Conservation (phyloP, 768 basidiomycete species). For the Terana coerulea region DNA sequence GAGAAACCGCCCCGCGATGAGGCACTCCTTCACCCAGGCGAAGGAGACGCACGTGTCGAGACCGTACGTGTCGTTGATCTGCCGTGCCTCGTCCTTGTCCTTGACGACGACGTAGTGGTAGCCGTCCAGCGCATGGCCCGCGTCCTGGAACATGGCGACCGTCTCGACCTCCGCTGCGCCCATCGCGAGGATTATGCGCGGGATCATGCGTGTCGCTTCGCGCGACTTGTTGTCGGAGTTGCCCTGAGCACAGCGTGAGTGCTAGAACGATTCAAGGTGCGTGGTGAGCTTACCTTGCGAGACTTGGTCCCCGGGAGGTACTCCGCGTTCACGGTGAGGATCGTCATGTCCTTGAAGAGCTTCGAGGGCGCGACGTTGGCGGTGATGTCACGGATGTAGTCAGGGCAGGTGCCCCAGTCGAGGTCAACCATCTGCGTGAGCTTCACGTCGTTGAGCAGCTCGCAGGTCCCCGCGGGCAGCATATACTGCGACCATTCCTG, state of each 20-base stretch:
- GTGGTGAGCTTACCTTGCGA: background rate
- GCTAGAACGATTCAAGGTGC: background rate
- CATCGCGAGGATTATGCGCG: conserved; percentile 72
- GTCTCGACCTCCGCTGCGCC: conserved; percentile 72
- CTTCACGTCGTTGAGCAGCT: conserved; percentile 35
- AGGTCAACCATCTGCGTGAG: conserved; percentile 46
- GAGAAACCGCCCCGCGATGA: conserved; percentile 57
- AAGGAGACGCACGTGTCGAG: conserved; percentile 44
- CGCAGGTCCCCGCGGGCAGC: conserved; percentile 46
- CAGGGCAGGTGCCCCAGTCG: conserved; percentile 44
- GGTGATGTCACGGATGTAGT: conserved; percentile 60
- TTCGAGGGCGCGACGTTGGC: conserved; percentile 53
- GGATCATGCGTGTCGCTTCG: conserved; percentile 40
- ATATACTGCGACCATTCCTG: conserved; percentile 63
- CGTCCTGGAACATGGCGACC: conserved; percentile 43
- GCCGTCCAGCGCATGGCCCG: conserved; percentile 27
- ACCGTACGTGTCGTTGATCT: conserved; percentile 19
- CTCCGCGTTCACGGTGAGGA: conserved; percentile 59
- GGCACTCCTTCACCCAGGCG: conserved; percentile 75
- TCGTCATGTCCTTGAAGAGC: conserved; percentile 47
- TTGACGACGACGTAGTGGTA: conserved; percentile 68
- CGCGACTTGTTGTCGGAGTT: conserved; percentile 22
- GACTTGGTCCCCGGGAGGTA: conserved; percentile 37
- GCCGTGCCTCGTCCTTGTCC: conserved; percentile 35
- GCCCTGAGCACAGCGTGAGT: conserved; percentile 5